Conservation (phyloP, 2,329 filamentous ascomycete species). For the Colletotrichum karsti region DNA sequence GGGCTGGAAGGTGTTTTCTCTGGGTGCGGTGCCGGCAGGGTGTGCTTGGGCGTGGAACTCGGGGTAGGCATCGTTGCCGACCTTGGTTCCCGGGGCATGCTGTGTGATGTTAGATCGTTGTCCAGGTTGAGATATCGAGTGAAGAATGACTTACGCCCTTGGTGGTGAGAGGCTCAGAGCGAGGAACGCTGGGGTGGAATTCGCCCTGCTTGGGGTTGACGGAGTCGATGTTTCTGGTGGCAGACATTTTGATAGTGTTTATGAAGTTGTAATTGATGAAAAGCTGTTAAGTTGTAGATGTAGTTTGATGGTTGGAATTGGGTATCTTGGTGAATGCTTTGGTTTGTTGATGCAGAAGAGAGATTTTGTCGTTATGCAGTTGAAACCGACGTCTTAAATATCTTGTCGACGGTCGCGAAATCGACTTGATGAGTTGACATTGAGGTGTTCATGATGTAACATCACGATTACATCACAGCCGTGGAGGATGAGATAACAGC, state of each 20-base stretch:
- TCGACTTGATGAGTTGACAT: background rate
- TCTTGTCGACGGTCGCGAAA: background rate
- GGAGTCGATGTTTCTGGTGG: slow-evolving; percentile 57
- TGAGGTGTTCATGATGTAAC: background rate
- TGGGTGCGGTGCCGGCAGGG: slow-evolving; percentile 70
- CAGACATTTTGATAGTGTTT: slow-evolving; percentile 45
- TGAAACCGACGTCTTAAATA: slow-evolving; percentile 2
- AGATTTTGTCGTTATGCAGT: fast-evolving
- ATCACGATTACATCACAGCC: slow-evolving; percentile 12
- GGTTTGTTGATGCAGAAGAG: background rate
- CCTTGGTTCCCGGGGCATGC: slow-evolving; percentile 71
- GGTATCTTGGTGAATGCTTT: background rate
- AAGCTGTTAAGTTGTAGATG: background rate
- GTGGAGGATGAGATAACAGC: slow-evolving; percentile 10
- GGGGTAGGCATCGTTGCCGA: slow-evolving; percentile 65
- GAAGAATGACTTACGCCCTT: slow-evolving; percentile 59
- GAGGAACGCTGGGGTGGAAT: slow-evolving; percentile 60
- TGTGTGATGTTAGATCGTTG: slow-evolving; percentile 40
- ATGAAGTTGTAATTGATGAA: background rate
- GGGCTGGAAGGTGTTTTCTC: slow-evolving; percentile 48
- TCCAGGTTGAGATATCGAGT: background rate
- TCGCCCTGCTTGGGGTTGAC: slow-evolving; percentile 60
- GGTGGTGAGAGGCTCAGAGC: slow-evolving; percentile 60
- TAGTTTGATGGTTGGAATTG: background rate
- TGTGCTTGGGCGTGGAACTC: slow-evolving; percentile 72